Evolutionary conservation across 768 basidiomycete species (phyloP), one percentile per base, ranked within the genome.

Genomic region (Daedaleopsis sinensis): DNA sequence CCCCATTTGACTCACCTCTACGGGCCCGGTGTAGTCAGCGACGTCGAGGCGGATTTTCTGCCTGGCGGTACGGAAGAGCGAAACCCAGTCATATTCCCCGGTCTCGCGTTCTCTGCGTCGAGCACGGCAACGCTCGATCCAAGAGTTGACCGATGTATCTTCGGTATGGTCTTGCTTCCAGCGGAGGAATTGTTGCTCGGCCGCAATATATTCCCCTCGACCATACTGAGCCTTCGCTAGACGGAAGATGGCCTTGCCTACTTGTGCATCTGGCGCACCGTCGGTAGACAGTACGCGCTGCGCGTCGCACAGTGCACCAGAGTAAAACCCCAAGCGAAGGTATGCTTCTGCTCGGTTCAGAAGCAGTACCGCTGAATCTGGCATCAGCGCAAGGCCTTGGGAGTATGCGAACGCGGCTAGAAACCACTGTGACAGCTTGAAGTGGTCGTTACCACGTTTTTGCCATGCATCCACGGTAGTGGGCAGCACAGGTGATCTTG

Each of bases 261-360:
- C 52, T 13, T 47, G 47, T 3, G 49, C 36, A 27, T 37, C 37
- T 7, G 55, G 13, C 8, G 57, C 19, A 24, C 52, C 62, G 18
- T 15, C 32, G 21, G 27, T 42, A 9, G 27, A 37, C 2, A 72
- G 46, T 16, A 70, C 63, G 13, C 32, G 15, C 8, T 67, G 55
- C 16, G 70, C 69, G 58, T 76, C 75, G 16, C 51, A 42, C 9
- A 65, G 32, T 10, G 74, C 72, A 12, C 69, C 67, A 3, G 63
- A 59, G 53, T 63, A 69, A 39, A 63, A 72, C 3, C 57, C 59
- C 6, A 74, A 58, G 6, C 63, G 64, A 5, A 74, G 59, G 46
- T 68, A 72, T 0, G 66, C 62, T 44, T 71, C 67, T 2, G 74
- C 56, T 1, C 75, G 69, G 52, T 76, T 76, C 13, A 74, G 64